Evolutionary conservation across 2,329 filamentous ascomycete genomes (phyloP), one percentile per base, ranked within the genome.

Genomic region (Dryadomyces sulphureus): DNA sequence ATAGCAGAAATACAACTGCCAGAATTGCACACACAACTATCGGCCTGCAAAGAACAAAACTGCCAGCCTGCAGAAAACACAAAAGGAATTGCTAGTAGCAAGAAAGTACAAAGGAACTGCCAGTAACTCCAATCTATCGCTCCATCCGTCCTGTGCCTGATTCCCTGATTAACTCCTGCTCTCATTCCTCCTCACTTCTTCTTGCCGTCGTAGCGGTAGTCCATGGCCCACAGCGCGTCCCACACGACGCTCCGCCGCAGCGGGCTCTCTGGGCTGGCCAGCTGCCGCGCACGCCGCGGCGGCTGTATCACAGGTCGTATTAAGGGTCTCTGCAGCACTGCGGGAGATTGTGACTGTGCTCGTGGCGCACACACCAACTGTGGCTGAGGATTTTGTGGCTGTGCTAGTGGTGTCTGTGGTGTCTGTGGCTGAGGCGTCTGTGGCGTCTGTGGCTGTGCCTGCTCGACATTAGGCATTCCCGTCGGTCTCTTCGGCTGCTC

Each of bases 191-290:
- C 27, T 32, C 27, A 32, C 27, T 36, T 36, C 34, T 16, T 36
- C 34, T 36, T 36, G 34, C 19, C 22, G 7, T 38, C 73, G 43
- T 73, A 69, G 50, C 65, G 75, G 40, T 77, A 65, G 54, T 80
- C 75, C 22, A 79, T 56, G 50, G 67, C 75, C 76, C 77, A 80
- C 16, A 81, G 59, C 12, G 72, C 68, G 52, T 79, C 75, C 75
- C 75, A 81, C 9, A 79, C 66, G 4, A 78, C 63, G 24, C 71
- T 75, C 54, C 61, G 71, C 59, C 67, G 73, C n/a, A 58, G 61
- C 21, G 65, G 57, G 49, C 65, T 67, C 45, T 65, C 52, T 54
- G 61, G 36, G 4, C 11, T 22, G 2, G 41, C 30, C n/a, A 7
- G n/a, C 34, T 36, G 34, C 34, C 17, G 16, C 34, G 7, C 14